These are phyloP conservation scores for Triadica sebifera DNA, from an alignment of 345 rosid genomes.

Conservation along the genomic window DNA sequence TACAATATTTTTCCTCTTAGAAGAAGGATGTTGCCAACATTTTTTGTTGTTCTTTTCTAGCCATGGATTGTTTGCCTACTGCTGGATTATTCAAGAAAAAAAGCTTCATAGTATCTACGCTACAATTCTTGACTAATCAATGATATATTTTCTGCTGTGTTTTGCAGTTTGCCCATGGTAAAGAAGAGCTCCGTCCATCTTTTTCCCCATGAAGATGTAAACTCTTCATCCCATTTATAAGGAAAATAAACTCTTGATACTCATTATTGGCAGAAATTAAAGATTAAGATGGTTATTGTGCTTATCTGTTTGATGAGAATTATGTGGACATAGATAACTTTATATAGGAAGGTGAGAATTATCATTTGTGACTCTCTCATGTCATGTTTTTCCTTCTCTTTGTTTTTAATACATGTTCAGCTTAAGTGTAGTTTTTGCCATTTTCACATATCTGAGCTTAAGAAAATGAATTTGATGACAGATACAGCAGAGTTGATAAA, in stretches of 20 bases:
- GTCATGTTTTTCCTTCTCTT: too few species aligned
- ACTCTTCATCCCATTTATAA: conserved; percentile 1
- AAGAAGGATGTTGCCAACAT: too few species aligned
- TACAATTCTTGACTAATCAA: neutral
- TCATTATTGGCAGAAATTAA: conserved; percentile 6
- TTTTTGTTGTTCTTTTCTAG: too few species aligned
- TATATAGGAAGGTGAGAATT: too few species aligned
- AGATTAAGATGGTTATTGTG: neutral
- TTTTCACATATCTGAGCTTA: too few species aligned
- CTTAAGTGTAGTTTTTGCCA: too few species aligned
- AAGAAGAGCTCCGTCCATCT: conserved; percentile 39
- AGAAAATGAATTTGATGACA: too few species aligned
- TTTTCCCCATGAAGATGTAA: conserved; percentile 38
- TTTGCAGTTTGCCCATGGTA: conserved; percentile 52
- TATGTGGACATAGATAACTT: too few species aligned
- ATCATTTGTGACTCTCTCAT: too few species aligned
- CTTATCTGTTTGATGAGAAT: conserved; percentile 13
- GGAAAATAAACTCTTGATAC: neutral
- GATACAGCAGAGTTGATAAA: too few species aligned
- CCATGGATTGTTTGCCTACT: neutral
- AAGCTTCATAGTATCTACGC: neutral
- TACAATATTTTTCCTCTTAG: too few species aligned
- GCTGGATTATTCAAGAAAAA: neutral
- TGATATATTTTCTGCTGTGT: neutral
- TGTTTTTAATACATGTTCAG: too few species aligned